A percentile compares a stretch with the other conserved stretches of the same genome.
These are phyloP conservation scores for Nicotiana noctiflora DNA, from an alignment of 257 asterid species.

Conservation along the genomic window DNA sequence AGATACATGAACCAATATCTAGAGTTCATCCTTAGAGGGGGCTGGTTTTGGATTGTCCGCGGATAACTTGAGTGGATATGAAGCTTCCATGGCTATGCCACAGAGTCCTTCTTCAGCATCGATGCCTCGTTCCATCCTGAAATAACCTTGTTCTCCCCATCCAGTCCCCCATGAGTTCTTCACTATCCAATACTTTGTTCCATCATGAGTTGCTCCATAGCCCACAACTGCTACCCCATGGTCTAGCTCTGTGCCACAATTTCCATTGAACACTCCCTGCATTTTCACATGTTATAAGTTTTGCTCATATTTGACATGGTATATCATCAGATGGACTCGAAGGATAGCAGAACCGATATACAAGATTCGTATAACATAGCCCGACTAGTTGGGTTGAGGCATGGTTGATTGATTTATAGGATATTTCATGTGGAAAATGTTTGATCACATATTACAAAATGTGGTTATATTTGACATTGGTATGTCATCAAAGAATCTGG, in stretches of 20 bases:
- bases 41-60: constrained; percentile 39
- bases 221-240: constrained; percentile 76
- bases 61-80: constrained; percentile 60
- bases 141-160: constrained; percentile 75
- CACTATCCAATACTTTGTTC: constrained; percentile 67
- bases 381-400: neutral
- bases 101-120: constrained; percentile 49
- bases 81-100: constrained; percentile 69
- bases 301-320: neutral
- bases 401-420: neutral
- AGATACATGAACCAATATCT: neutral
- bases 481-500: neutral
- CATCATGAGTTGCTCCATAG: constrained; percentile 55
- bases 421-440: neutral
- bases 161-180: constrained; percentile 66
- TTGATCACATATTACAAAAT: neutral
- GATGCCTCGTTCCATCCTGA: constrained; percentile 47
- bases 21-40: constrained; percentile 57
- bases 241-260: constrained; percentile 66
- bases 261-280: constrained; percentile 61
- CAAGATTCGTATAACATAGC: neutral
- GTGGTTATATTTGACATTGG: too few species aligned
- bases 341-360: neutral
- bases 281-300: neutral
- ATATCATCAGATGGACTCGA: neutral